A percentile compares a stretch with the other conserved stretches of the same genome.
Conservation (phyloP, 1,284 basidiomycete species). For the Chiua sp. region DNA sequence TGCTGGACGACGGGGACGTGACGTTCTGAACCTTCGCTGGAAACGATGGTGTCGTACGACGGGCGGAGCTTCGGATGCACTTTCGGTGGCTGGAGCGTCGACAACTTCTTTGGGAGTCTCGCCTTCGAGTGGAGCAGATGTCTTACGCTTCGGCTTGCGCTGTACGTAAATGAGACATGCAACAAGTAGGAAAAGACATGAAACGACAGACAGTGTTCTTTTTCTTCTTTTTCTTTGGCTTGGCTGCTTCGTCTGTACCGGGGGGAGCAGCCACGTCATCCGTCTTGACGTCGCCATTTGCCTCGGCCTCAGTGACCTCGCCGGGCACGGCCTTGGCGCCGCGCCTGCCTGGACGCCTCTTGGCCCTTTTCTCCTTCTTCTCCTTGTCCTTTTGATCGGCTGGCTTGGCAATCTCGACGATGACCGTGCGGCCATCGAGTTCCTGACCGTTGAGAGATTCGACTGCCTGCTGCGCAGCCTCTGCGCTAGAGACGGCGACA, state of each 20-base stretch:
- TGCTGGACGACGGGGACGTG: conserved; percentile 63
- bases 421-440: conserved; percentile 86
- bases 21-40: conserved; percentile 64
- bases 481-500: conserved; percentile 80
- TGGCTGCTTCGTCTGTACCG: conserved; percentile 60
- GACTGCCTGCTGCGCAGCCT: conserved; percentile 87
- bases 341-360: conserved; percentile 80
- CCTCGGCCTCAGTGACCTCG: conserved; percentile 85
- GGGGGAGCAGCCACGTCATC: conserved; percentile 52
- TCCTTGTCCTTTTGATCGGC: conserved; percentile 85
- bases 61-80: conserved; percentile 35
- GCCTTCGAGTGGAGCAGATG: conserved; percentile 43
- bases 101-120: conserved; percentile 40
- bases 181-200: conserved; percentile 1
- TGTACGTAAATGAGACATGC: conserved; percentile 33
- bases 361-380: conserved; percentile 71
- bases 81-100: conserved; percentile 43
- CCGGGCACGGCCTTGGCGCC: conserved; percentile 83
- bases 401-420: conserved; percentile 91
- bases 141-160: conserved; percentile 63
- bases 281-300: conserved; percentile 70
- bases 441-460: conserved; percentile 86
- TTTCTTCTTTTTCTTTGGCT: conserved; percentile 86
- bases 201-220: conserved; percentile 57
- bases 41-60: conserved; percentile 59